These are phyloP conservation scores for Fusarium incarnatum DNA, from an alignment of 2,329 filamentous ascomycete genomes.

Conservation along the genomic window DNA sequence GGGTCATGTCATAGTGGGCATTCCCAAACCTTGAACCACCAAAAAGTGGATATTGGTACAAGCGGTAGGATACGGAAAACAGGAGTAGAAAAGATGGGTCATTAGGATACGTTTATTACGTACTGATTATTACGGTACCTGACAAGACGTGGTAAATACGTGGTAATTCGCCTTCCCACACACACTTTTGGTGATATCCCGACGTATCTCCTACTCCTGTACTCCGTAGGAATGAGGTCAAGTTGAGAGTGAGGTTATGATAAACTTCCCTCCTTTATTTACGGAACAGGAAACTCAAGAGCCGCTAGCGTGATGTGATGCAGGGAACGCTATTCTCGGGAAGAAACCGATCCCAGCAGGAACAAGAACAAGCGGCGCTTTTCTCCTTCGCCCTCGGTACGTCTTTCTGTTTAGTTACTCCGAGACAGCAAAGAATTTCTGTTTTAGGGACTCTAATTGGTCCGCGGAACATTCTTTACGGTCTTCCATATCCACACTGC, in stretches of 20 bases:
- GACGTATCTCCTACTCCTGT: not conserved
- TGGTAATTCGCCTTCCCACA: not conserved
- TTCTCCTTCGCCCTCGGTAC: not conserved
- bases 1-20: slow-evolving; percentile 20
- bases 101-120: not conserved
- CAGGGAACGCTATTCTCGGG: slow-evolving; percentile 9
- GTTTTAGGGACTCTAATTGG: not conserved
- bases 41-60: not conserved
- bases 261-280: not conserved
- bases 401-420: not conserved
- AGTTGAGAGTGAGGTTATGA: not conserved
- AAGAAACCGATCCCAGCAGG: slow-evolving; percentile 10
- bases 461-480: not conserved
- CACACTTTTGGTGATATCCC: not conserved
- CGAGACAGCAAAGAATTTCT: not conserved
- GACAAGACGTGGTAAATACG: not conserved
- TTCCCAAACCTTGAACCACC: not conserved
- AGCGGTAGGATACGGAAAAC: not conserved
- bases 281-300: not conserved
- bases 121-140: not conserved
- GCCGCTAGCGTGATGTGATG: slow-evolving; percentile 8
- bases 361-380: not conserved
- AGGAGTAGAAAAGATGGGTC: slow-evolving; percentile 3
- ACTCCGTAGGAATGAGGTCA: too few species aligned
- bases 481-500: not conserved